Evolutionary conservation across 352 stramenopile species (phyloP).

Genomic region (Globisporangium emineosum): DNA sequence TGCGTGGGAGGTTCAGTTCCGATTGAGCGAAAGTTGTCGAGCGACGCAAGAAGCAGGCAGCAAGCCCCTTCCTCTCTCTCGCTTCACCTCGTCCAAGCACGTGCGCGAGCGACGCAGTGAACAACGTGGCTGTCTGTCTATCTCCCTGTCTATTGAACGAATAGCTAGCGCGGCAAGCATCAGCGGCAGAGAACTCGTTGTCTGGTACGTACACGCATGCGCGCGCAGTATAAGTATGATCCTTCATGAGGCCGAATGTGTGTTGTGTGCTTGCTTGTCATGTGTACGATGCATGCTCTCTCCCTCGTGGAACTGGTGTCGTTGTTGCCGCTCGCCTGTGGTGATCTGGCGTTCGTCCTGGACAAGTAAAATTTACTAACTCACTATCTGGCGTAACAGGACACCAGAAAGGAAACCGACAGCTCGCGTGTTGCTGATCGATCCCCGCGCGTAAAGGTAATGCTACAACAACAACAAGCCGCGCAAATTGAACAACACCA

Average conservation of each 20-base stretch:
- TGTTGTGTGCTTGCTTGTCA: neutral
- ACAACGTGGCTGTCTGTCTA: neutral
- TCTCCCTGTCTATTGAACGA: too few relatives aligned
- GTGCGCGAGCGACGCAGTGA: slow-evolving; percentile 5
- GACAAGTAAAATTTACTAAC: neutral
- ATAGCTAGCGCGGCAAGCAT: neutral
- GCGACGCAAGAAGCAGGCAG: neutral
- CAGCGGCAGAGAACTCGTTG: neutral
- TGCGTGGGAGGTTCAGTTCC: slow-evolving; percentile 16
- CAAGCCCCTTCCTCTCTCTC: slow-evolving; percentile 4
- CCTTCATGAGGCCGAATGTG: neutral
- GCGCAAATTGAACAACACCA: neutral
- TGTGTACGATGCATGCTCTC: neutral
- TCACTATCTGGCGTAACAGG: neutral
- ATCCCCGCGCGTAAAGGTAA: neutral
- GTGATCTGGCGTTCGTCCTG: neutral
- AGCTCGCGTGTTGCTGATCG: too few relatives aligned
- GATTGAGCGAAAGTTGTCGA: slow-evolving; percentile 13
- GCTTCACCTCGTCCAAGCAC: neutral
- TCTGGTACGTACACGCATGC: neutral
- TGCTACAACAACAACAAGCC: neutral
- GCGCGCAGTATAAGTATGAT: neutral
- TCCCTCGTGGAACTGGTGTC: neutral
- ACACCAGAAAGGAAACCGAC: too few relatives aligned
- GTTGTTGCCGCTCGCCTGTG: neutral